phyloP scores from a whole-genome alignment of 257 asterid genomes.

The Buddleja alternifolia region DNA sequence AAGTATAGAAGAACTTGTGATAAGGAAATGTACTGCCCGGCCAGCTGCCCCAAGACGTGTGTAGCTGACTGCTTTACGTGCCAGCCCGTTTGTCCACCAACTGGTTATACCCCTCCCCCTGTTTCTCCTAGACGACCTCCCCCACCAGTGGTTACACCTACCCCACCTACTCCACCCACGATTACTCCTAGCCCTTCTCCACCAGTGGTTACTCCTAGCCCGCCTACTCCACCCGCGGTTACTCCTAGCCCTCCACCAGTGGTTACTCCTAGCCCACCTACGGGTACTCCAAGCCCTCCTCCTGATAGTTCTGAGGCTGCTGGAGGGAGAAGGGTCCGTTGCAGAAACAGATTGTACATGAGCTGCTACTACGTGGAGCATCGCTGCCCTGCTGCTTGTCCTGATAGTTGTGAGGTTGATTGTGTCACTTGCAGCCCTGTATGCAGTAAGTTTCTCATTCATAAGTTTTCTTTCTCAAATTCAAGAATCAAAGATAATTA shows the following conservation, averaged over 20 bases:
- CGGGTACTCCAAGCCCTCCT: constrained; percentile 39
- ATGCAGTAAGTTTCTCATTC: constrained; percentile 53
- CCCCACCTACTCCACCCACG: constrained; percentile 30
- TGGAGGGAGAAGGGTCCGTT: constrained; percentile 49
- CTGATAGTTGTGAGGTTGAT: constrained; percentile 55
- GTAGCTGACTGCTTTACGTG: constrained; percentile 36
- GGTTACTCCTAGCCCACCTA: constrained; percentile 13
- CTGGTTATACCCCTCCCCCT: constrained; percentile 20
- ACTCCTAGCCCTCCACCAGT: no score
- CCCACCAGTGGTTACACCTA: constrained; percentile 25
- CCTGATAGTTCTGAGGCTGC: constrained; percentile 52
- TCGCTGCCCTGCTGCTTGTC: constrained; percentile 59
- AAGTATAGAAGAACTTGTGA: constrained; percentile 30
- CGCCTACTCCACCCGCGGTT: constrained; percentile 23
- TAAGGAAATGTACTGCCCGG: constrained; percentile 37
- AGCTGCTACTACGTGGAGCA: constrained; percentile 44
- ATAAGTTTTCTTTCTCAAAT: background rate
- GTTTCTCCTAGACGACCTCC: constrained; percentile 18
- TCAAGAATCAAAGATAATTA: no score
- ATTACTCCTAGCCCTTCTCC: constrained; percentile 27
- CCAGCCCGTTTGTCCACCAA: constrained; percentile 31
- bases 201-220: constrained; percentile 18
- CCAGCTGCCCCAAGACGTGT: constrained; percentile 40
- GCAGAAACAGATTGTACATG: constrained; percentile 47
- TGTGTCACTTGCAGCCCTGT: constrained; percentile 72